phyloP scores from a whole-genome alignment of 192 early-diverging fungal species.

The Coemansia reversa region DNA sequence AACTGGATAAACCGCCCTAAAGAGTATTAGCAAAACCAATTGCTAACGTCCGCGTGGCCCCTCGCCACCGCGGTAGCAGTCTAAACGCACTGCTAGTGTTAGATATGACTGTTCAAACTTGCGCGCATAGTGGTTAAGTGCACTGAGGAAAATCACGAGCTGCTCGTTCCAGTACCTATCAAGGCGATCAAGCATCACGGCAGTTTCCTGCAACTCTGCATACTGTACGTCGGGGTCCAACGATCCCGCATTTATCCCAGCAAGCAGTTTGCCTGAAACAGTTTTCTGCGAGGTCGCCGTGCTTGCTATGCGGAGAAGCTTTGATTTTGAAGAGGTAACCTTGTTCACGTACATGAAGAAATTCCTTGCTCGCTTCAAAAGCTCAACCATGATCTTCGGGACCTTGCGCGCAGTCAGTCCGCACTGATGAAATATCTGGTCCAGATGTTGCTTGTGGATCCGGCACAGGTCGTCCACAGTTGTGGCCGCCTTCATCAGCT shows the following conservation, averaged over 20 bases:
- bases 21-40: too few relatives aligned
- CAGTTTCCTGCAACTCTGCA: constrained; percentile 29
- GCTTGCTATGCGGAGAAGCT: constrained; percentile 23
- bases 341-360: constrained; percentile 23
- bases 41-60: background rate
- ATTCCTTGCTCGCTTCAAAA: constrained; percentile 41
- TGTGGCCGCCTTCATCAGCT: constrained; percentile 58
- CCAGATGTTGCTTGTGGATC: constrained; percentile 80
- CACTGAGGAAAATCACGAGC: constrained; percentile 71
- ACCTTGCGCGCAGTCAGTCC: constrained; percentile 83
- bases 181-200: constrained; percentile 43
- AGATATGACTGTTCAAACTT: constrained; percentile 80
- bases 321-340: constrained; percentile 25
- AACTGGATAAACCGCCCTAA: background rate
- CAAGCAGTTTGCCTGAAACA: constrained; percentile 21
- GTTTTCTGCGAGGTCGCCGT: constrained; percentile 37
- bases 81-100: constrained; percentile 47
- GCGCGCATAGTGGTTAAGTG: constrained; percentile 76
- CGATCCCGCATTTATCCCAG: constrained; percentile 17
- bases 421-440: constrained; percentile 86
- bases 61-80: constrained; percentile 33
- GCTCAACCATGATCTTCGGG: constrained; percentile 62
- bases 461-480: constrained; percentile 88
- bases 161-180: constrained; percentile 64
- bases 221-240: constrained; percentile 23